These are phyloP conservation scores for Stemphylium beticola DNA, from an alignment of 2,329 filamentous ascomycete genomes.

Conservation along the genomic window DNA sequence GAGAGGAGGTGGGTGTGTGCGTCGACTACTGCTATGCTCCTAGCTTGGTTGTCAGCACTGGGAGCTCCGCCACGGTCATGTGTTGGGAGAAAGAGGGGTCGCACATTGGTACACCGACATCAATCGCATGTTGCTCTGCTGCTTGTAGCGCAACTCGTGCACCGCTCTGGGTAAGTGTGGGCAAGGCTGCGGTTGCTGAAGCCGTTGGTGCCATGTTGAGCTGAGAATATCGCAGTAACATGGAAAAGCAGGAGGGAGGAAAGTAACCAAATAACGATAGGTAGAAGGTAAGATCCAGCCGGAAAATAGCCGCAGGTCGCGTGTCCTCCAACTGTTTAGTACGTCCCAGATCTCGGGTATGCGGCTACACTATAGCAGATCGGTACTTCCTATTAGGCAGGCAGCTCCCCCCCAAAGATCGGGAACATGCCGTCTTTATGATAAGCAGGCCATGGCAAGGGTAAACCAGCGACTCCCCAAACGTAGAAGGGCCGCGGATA, in stretches of 20 bases:
- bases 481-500: constrained; percentile 9
- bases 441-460: neutral
- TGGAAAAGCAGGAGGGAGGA: neutral
- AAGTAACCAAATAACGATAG: neutral
- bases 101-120: constrained; percentile 44
- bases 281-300: neutral
- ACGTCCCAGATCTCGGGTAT: constrained; percentile 12
- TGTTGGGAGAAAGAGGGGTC: neutral
- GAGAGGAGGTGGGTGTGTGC: constrained; percentile 51
- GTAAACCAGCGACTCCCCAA: neutral
- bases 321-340: constrained; percentile 7
- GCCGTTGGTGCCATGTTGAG: constrained; percentile 21
- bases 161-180: constrained; percentile 40
- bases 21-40: constrained; percentile 58
- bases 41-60: constrained; percentile 17
- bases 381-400: constrained; percentile 4
- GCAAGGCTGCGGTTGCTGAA: constrained; percentile 22
- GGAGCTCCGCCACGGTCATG: neutral
- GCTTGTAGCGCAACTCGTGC: constrained; percentile 38
- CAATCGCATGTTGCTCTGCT: constrained; percentile 34
- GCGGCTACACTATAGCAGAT: constrained; percentile 9
- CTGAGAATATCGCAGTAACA: constrained; percentile 7
- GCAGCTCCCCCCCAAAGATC: constrained; percentile 2
- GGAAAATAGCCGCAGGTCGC: constrained; percentile 9
- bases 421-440: constrained; percentile 5